A percentile compares a stretch with the other conserved stretches of the same genome.
These are phyloP conservation scores for Candida dendrica DNA, from an alignment of 805 yeast genomes.

Conservation along the genomic window DNA sequence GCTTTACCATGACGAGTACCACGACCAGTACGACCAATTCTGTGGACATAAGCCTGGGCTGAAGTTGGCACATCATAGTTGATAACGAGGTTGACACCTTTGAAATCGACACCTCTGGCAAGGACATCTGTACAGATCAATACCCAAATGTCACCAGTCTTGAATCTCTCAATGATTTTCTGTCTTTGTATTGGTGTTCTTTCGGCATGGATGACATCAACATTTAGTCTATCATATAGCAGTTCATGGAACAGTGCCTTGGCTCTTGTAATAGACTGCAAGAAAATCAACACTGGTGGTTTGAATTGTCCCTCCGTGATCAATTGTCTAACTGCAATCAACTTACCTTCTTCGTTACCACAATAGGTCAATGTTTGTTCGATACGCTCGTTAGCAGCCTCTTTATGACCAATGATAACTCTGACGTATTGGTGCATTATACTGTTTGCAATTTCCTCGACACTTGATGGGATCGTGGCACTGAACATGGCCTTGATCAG, in stretches of 20 bases:
- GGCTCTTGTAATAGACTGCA: conserved; percentile 89
- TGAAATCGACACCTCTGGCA: conserved; percentile 95
- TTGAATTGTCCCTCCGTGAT: conserved; percentile 75
- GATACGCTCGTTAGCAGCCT: conserved; percentile 80
- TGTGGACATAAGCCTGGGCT: conserved; percentile 92
- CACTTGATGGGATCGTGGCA: conserved; percentile 91
- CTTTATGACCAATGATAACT: conserved; percentile 86
- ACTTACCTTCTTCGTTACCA: conserved; percentile 94
- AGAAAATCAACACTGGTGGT: conserved; percentile 89
- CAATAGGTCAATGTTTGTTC: conserved; percentile 80
- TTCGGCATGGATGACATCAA: conserved; percentile 94
- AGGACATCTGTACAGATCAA: conserved; percentile 93
- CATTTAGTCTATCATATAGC: conserved; percentile 84
- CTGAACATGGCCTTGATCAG: conserved; percentile 72
- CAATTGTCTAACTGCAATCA: conserved; percentile 85
- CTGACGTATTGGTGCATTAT: conserved; percentile 76
- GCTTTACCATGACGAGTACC: conserved; percentile 85
- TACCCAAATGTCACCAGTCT: conserved; percentile 91
- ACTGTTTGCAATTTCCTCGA: conserved; percentile 78
- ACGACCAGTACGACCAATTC: conserved; percentile 98
- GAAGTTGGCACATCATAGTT: conserved; percentile 94
- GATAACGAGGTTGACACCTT: conserved; percentile 88
- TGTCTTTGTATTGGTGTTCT: conserved; percentile 86
- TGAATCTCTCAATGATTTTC: conserved; percentile 74
- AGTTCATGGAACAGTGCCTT: conserved; percentile 92